Evolutionary conservation across 495 filamentous ascomycete genomes (phyloP).

Genomic region (Aspergillus homomorphus): DNA sequence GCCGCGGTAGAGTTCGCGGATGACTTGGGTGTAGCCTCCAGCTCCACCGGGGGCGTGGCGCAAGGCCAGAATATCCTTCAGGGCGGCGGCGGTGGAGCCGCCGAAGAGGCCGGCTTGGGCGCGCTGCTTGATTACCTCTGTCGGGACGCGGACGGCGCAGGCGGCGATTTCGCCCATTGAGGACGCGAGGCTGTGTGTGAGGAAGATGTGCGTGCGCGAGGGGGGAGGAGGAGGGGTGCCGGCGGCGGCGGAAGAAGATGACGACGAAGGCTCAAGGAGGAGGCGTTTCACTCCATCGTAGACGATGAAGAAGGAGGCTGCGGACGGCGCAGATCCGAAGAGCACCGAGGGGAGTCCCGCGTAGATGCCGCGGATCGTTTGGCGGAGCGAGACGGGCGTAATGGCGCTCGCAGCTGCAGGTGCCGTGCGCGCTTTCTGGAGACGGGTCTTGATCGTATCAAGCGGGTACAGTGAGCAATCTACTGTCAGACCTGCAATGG

Average conservation of each 20-base stretch:
- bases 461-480: slow-evolving; percentile 89
- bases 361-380: slow-evolving; percentile 68
- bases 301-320: slow-evolving; percentile 96
- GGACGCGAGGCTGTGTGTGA: slow-evolving; percentile 82
- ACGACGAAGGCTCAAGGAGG: slow-evolving; percentile 43
- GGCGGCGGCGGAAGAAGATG: background rate
- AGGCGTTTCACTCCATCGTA: slow-evolving; percentile 78
- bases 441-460: slow-evolving; percentile 89
- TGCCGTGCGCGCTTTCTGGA: slow-evolving; percentile 72
- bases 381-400: slow-evolving; percentile 39
- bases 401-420: slow-evolving; percentile 51
- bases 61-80: slow-evolving; percentile 65
- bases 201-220: slow-evolving; percentile 35
- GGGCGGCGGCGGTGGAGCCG: slow-evolving; percentile 48
- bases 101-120: slow-evolving; percentile 79
- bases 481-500: slow-evolving; percentile 80
- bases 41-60: slow-evolving; percentile 36
- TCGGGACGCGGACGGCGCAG: slow-evolving; percentile 88
- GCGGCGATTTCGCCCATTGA: slow-evolving; percentile 87
- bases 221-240: slow-evolving; percentile 19
- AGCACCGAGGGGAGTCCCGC: slow-evolving; percentile 64
- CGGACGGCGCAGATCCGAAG: slow-evolving; percentile 86
- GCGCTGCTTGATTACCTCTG: slow-evolving; percentile 95
- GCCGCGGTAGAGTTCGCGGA: slow-evolving; percentile 84
- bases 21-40: slow-evolving; percentile 55